Base-by-base conservation (phyloP, 2,329 filamentous ascomycete species). In the Curvularia verruculosa region DNA sequence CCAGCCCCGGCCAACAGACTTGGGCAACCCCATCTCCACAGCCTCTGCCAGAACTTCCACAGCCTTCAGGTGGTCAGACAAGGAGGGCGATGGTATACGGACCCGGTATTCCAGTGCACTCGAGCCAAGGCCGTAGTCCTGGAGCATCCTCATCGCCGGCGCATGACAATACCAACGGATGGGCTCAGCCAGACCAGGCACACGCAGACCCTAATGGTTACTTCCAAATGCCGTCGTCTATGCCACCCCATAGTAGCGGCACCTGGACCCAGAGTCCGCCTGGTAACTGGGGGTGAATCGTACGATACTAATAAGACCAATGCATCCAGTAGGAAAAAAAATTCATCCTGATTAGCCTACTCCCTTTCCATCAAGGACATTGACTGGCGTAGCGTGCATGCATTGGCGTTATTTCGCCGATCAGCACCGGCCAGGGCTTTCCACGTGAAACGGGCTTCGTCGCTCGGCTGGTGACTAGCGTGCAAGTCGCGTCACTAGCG, bases 81-180 rank as follows among this genome's bases (percentile, higher is more conserved):
- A 61, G 73, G 13, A 66, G 72, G 45, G 73, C 73, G 1, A 28
- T 73, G 48, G 52, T 75, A 0, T 75, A 70, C 47, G 72, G 71
- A 0, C 63, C 70, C 0, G 71, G 69, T 1, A 15, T 74, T 1
- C 58, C 58, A 13, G 46, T 54, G 10, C 63, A 59, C 6, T 48
- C 56, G 7, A 44, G 29, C 4, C 58, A 57, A 13, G 47, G 52
- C 3, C 58, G 54, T 7, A 65, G 63, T n/a, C 63, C 60, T 8
- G 52, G 47, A 7, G 51, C 53, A 10, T 52, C 56, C n/a, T 54
- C 49, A 8, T 53, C 23, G 7, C 48, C 47, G n/a, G 41, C 29
- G 2, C 52, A 58, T 44, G 39, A 51, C 10, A 39, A 19, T 6
- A 43, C 29, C 3, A 46, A 41, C 19, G 46, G 40, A 1, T 59